Conservation (phyloP, 2,329 filamentous ascomycete species). For the Aspergillus ustus region DNA sequence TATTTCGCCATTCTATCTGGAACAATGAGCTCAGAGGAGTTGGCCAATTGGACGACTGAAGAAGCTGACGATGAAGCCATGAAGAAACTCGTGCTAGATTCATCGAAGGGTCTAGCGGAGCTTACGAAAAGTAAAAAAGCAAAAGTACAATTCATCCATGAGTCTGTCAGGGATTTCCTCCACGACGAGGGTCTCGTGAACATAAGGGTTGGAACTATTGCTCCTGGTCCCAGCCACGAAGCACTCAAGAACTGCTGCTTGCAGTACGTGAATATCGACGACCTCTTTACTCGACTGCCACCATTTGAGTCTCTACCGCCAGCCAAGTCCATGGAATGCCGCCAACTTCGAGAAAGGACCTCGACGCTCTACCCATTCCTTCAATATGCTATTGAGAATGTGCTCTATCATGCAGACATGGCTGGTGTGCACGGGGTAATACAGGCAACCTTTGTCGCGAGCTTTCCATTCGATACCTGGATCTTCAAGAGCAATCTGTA, state of each 20-base stretch:
- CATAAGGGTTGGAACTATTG: conserved; percentile 30
- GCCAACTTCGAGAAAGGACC: background rate
- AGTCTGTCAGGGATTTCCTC: conserved; percentile 41
- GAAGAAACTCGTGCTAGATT: conserved; percentile 27
- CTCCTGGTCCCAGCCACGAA: conserved; percentile 47
- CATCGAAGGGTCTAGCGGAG: conserved; percentile 40
- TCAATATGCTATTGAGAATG: conserved; percentile 32
- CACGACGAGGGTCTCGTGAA: conserved; percentile 35
- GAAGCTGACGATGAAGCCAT: background rate
- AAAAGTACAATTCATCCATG: conserved; percentile 44
- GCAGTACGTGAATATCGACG: conserved; percentile 10
- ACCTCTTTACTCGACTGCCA: background rate
- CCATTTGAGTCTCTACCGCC: background rate
- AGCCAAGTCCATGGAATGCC: background rate
- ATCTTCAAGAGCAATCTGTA: conserved; percentile 39
- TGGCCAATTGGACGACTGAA: conserved; percentile 1
- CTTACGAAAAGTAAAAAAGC: conserved; percentile 26
- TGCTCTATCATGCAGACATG: conserved; percentile 36
- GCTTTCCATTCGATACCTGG: conserved; percentile 38
- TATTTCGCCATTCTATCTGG: conserved; percentile 11
- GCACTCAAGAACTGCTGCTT: conserved; percentile 42
- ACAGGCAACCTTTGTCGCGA: conserved; percentile 29
- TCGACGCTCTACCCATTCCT: conserved; percentile 44
- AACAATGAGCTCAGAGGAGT: background rate
- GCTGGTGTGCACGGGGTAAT: conserved; percentile 25